Evolutionary conservation across 371 early-diverging fungal species (phyloP), one percentile per base, ranked within the genome.

Genomic region (Rhizomucor miehei): DNA sequence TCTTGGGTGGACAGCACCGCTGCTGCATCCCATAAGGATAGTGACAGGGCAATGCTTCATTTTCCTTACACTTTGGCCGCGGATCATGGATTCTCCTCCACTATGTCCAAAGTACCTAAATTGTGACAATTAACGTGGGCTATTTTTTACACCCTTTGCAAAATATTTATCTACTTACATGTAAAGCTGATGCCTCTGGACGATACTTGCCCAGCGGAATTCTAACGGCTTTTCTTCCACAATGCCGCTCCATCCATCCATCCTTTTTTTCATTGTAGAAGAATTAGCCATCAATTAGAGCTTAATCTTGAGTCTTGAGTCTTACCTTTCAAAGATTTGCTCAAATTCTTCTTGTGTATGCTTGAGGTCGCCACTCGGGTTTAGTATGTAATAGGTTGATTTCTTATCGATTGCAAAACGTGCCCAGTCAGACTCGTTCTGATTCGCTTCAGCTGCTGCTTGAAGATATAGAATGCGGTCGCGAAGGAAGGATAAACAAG

Each of bases 51-150:
- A 89, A 12, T 60, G 71, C 0, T 76, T 66, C 6, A 93, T 62
- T 39, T 79, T 69, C 19, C 88, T 84, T 12, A 94, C 73, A 20
- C 77, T 75, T 3, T 83, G 66, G 2, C 89, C 86, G 25, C 81
- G 70, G 37, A 96, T 73, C 58, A 94, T 94, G 44, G 89, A 83
- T 61, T 94, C 94, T 0, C 95, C 99, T 8, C 92, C 92, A 38
- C 98, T 95, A 71, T 99, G 99, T 1, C 99, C 99, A 84, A 98
- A 94, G 73, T 99, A 97, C 29, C 89, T 90, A 56, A 12, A 13
- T 21, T 39, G 21, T 34, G 21, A 51, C 8, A 48, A 17, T 41
- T 38, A 24, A 12, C 16, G 13, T 51, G n/a, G 17, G n/a, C 24
- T 20, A 25, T 10, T 40, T 29, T 59, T 48, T 23, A n/a, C n/a